These are phyloP conservation scores for Dryadomyces quercus-mongolicae DNA, from an alignment of 2,329 filamentous ascomycete genomes.

Conservation along the genomic window DNA sequence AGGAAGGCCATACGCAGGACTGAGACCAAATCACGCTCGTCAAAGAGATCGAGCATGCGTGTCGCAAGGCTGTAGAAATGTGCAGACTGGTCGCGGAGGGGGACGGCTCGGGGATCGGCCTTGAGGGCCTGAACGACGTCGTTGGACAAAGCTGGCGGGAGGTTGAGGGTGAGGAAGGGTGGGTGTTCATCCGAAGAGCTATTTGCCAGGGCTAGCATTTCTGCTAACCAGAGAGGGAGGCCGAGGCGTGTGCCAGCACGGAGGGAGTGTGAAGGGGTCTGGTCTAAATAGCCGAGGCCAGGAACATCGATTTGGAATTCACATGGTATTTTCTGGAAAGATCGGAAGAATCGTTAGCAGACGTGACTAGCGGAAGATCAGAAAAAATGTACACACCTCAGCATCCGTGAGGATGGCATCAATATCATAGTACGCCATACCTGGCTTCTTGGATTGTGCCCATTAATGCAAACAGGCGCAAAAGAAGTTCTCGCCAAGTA, in stretches of 20 bases:
- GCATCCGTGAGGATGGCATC: slow-evolving; percentile 77
- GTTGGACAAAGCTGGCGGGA: slow-evolving; percentile 64
- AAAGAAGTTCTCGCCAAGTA: no score
- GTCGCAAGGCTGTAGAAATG: slow-evolving; percentile 83
- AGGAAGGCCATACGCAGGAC: slow-evolving; percentile 72
- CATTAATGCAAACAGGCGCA: no score
- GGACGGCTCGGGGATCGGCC: slow-evolving; percentile 76
- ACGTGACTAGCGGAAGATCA: not conserved
- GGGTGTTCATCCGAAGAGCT: slow-evolving; percentile 11
- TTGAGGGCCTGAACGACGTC: slow-evolving; percentile 82
- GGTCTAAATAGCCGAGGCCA: slow-evolving; percentile 79
- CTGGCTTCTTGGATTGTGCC: not conserved
- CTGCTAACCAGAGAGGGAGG: slow-evolving; percentile 86
- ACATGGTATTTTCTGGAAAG: slow-evolving; percentile 77
- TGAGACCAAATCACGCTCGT: slow-evolving; percentile 65
- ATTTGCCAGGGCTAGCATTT: slow-evolving; percentile 72
- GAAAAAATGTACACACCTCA: slow-evolving; percentile 43
- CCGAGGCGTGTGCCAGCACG: slow-evolving; percentile 70
- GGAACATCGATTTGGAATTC: slow-evolving; percentile 87
- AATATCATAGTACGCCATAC: slow-evolving; percentile 73
- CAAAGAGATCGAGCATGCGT: slow-evolving; percentile 79
- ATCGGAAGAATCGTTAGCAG: slow-evolving; percentile 1
- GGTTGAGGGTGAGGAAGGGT: slow-evolving; percentile 64
- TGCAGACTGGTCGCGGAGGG: slow-evolving; percentile 68
- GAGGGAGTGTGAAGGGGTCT: slow-evolving; percentile 58